Evolutionary conservation across 2,329 filamentous ascomycete genomes (phyloP).

Genomic region (Botrytis fragariae): DNA sequence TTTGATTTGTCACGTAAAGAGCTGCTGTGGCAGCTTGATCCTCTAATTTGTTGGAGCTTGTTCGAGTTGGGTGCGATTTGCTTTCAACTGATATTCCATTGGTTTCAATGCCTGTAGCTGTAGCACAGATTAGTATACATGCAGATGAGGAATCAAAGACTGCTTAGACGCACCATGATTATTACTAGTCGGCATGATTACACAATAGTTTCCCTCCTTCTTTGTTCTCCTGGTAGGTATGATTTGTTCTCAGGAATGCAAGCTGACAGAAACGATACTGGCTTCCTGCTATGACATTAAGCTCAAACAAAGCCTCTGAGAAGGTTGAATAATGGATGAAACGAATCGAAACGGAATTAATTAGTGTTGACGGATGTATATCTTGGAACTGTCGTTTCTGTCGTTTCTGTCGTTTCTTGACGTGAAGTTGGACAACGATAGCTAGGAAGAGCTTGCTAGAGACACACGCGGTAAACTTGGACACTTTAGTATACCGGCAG

Average conservation of each 20-base stretch:
- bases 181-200: slow-evolving; percentile 4
- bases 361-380: too few species aligned
- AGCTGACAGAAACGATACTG: neutral
- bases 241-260: slow-evolving; percentile 1
- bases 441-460: neutral
- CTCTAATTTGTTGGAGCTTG: slow-evolving; percentile 37
- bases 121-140: neutral
- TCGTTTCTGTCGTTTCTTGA: neutral
- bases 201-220: neutral
- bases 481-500: neutral
- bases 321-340: too few species aligned
- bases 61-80: slow-evolving; percentile 19
- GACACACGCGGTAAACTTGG: neutral
- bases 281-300: neutral
- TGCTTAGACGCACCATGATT: neutral
- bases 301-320: neutral
- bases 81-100: neutral
- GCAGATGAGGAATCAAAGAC: neutral
- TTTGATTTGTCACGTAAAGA: slow-evolving; percentile 50
- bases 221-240: neutral
- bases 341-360: too few species aligned
- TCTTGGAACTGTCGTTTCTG: neutral
- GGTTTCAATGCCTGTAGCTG: slow-evolving; percentile 2
- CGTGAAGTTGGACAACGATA: neutral
- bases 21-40: slow-evolving; percentile 59